Evolutionary conservation across 345 rosid genomes (phyloP).

Genomic region (Rhodomyrtus tomentosa): DNA sequence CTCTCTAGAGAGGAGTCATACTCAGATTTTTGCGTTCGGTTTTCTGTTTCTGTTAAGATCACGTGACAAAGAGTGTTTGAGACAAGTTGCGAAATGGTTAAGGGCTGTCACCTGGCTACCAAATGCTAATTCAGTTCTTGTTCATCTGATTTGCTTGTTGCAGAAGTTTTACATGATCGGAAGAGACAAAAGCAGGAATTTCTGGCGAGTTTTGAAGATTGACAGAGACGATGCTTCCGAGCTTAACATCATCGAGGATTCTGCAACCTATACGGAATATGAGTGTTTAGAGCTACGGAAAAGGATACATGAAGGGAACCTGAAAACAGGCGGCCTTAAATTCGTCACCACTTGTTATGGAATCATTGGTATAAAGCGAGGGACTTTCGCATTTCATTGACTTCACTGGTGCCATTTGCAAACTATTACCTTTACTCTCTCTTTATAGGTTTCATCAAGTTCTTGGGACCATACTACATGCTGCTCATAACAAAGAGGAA

Average conservation of each 20-base stretch:
- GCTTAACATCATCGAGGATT: conserved; percentile 54
- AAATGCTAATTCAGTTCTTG: not conserved
- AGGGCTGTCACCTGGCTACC: not conserved
- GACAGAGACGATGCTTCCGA: conserved; percentile 63
- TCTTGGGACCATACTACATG: conserved; percentile 95
- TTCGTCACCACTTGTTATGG: conserved; percentile 76
- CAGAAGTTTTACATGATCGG: conserved; percentile 91
- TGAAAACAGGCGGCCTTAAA: conserved; percentile 73
- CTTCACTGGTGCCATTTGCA: not conserved
- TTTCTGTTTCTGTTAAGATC: not conserved
- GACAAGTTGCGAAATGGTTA: not conserved
- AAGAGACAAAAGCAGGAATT: conserved; percentile 53
- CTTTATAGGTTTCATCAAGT: conserved; percentile 67
- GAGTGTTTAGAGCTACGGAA: conserved; percentile 56
- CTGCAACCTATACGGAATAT: conserved; percentile 44
- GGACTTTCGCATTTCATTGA: not conserved
- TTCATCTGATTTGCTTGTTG: not conserved
- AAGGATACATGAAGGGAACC: conserved; percentile 80
- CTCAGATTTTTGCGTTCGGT: not conserved
- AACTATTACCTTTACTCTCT: not conserved
- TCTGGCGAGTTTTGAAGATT: conserved; percentile 78
- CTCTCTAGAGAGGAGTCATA: not conserved
- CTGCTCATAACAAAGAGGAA: conserved; percentile 75
- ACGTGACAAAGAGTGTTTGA: not conserved
- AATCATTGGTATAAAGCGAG: conserved; percentile 52